phyloP scores from a whole-genome alignment of 1,284 basidiomycete species.

The Pterula multifida region DNA sequence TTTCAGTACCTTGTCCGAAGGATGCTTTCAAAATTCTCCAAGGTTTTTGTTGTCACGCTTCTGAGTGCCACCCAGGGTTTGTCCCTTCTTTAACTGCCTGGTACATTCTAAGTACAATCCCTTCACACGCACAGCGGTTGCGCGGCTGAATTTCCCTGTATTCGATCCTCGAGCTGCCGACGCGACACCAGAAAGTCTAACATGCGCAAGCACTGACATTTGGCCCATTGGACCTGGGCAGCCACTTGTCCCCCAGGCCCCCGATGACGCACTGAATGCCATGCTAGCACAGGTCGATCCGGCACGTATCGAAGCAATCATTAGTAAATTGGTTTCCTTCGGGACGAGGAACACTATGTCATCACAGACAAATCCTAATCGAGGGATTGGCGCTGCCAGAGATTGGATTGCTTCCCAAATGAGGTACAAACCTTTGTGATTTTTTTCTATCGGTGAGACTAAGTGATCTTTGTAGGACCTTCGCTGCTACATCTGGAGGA shows the following conservation, averaged over 20 bases:
- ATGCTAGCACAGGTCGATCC: slow-evolving; percentile 34
- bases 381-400: slow-evolving; percentile 41
- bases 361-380: slow-evolving; percentile 34
- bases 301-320: slow-evolving; percentile 29
- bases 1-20: too few relatives aligned
- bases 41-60: not conserved
- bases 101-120: not conserved
- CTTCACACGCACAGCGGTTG: not conserved
- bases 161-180: not conserved
- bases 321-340: slow-evolving; percentile 39
- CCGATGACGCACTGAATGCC: slow-evolving; percentile 26
- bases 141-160: not conserved
- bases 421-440: slow-evolving; percentile 6
- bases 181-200: not conserved
- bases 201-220: slow-evolving; percentile 12
- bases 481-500: slow-evolving; percentile 30
- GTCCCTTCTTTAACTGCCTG: not conserved
- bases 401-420: slow-evolving; percentile 41
- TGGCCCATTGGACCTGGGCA: slow-evolving; percentile 39
- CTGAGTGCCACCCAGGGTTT: not conserved
- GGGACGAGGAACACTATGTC: slow-evolving; percentile 42
- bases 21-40: not conserved
- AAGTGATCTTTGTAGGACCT: slow-evolving; percentile 12
- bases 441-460: not conserved
- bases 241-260: slow-evolving; percentile 26